Base-by-base conservation (phyloP, 495 filamentous ascomycete genomes). In the Poronia punctata region DNA sequence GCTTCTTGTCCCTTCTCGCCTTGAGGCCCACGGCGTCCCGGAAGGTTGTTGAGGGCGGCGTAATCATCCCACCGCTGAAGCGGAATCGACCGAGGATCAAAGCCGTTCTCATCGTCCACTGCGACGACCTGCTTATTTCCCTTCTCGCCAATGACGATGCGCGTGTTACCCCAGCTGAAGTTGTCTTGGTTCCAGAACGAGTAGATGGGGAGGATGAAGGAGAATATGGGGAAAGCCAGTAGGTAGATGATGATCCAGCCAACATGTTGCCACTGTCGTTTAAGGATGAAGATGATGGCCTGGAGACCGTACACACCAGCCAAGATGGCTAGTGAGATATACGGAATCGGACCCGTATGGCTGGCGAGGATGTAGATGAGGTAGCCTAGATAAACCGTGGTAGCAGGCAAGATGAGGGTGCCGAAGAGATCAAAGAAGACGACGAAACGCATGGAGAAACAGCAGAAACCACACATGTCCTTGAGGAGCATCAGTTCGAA, bases 241-340 rank as follows among this genome's bases (percentile, higher is more conserved):
- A 98, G 73, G 61, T 98, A 98, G 54, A 98, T 97, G 54, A 97
- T 83, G 87, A 98, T 96, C 92, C 92, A 98, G 32, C 92, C 92
- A 28, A 98, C 72, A 55, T 95, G 88, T 60, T 98, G 87, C 92
- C 92, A 98, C 62, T 97, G 86, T 9, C 93, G 75, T 62, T 89
- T 93, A 48, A 97, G 64, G 50, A 97, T 87, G 70, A 98, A 98
- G 51, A 98, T 92, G 20, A 96, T 64, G 2, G 88, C 88, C 54
- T 98, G 92, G 9, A 98, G 77, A 70, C 92, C 92, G 52, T 98
- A 98, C 4, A 97, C 85, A 48, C 74, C 86, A 19, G 84, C 89
- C 53, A 98, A 63, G 68, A 98, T 84, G 55, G 83, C 71, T 40
- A 98, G 75, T 1, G 92, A 94, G 52, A 95, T 83, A 44, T 86